Conservation (phyloP, 2,329 filamentous ascomycete species). For the Hymenotorrendiella dingleyae region DNA sequence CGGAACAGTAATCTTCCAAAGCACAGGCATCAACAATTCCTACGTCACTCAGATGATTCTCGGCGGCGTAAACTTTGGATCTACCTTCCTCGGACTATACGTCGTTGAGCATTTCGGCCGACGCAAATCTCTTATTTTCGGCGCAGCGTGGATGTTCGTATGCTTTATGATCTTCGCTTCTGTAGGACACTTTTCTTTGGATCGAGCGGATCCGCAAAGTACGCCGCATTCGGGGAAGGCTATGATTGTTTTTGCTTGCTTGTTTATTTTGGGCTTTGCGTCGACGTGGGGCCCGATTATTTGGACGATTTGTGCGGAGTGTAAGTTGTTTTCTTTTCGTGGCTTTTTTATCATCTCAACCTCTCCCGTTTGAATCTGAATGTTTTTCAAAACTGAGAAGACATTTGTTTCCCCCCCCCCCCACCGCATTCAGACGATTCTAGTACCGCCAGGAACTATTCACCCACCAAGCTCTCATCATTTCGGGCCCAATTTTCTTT, state of each 20-base stretch:
- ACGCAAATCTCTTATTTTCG: slow-evolving; percentile 57
- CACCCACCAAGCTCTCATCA: no score
- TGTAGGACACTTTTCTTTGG: slow-evolving; percentile 11
- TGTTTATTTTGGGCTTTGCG: slow-evolving; percentile 68
- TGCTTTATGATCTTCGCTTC: slow-evolving; percentile 17
- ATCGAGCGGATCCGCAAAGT: slow-evolving; percentile 42
- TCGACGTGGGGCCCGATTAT: slow-evolving; percentile 61
- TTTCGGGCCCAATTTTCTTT: background rate
- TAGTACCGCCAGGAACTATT: no score
- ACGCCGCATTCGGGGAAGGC: slow-evolving; percentile 48
- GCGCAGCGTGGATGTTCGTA: slow-evolving; percentile 64
- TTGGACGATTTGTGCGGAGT: slow-evolving; percentile 60
- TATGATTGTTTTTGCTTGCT: slow-evolving; percentile 64
- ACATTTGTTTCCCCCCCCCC: no score
- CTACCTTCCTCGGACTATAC: slow-evolving; percentile 39
- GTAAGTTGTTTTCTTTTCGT: slow-evolving; percentile 1
- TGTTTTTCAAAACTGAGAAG: no score
- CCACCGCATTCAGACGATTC: no score
- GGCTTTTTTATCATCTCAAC: no score
- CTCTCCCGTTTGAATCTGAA: no score
- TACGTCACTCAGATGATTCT: slow-evolving; percentile 62
- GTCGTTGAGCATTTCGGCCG: slow-evolving; percentile 63
- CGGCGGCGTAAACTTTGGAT: slow-evolving; percentile 58
- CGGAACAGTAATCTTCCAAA: slow-evolving; percentile 57
- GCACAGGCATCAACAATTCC: slow-evolving; percentile 53